Evolutionary conservation across 129 eudicot genomes (phyloP).

Genomic region (Chrysanthemum makinoi): DNA sequence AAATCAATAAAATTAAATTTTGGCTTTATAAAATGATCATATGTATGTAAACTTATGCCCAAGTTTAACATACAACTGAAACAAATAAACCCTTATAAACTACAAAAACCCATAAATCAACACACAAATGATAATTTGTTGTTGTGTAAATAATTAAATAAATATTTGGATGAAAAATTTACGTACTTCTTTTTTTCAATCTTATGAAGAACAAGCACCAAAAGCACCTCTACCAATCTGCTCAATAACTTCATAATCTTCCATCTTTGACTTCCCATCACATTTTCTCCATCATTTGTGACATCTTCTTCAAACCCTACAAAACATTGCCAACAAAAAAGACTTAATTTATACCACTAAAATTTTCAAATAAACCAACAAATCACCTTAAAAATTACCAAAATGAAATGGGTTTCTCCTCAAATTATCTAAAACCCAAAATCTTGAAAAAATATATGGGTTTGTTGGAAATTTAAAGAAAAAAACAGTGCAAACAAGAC

Average conservation of each 20-base stretch:
- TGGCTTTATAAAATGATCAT: slow-evolving; percentile 1
- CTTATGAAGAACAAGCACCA: slow-evolving; percentile 93
- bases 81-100: slow-evolving; percentile 26
- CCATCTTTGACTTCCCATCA: slow-evolving; percentile 69
- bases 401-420: slow-evolving; percentile 29
- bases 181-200: slow-evolving; percentile 75
- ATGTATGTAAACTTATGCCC: not conserved
- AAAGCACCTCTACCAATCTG: slow-evolving; percentile 98
- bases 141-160: not conserved
- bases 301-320: slow-evolving; percentile 3
- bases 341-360: slow-evolving; percentile 1
- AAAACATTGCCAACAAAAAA: not conserved
- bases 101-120: not conserved
- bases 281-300: slow-evolving; percentile 53
- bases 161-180: not conserved
- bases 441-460: slow-evolving; percentile 9
- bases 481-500: not conserved
- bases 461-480: slow-evolving; percentile 6
- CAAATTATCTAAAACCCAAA: slow-evolving; percentile 15
- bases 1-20: not conserved
- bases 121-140: slow-evolving; percentile 1
- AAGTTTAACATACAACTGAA: slow-evolving; percentile 12
- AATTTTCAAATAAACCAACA: slow-evolving; percentile 17
- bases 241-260: slow-evolving; percentile 85
- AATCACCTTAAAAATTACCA: slow-evolving; percentile 24